Conservation (phyloP, 306 rosid genomes). For the Urtica urens region DNA sequence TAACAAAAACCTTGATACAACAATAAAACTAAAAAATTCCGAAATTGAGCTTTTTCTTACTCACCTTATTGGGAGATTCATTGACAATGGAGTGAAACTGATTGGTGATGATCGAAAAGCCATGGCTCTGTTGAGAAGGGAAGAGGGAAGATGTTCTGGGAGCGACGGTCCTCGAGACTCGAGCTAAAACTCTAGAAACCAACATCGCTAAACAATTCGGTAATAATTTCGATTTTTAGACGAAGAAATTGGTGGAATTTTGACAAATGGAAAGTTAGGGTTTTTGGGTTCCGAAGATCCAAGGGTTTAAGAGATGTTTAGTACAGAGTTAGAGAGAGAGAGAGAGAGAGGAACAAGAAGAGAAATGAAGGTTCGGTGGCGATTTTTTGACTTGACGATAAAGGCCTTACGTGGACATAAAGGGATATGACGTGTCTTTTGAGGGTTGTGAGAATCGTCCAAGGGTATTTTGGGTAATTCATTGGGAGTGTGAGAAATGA, state of each 20-base stretch:
- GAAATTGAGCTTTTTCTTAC: not conserved
- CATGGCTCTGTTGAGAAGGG: constrained; percentile 32
- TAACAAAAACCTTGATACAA: constrained; percentile 51
- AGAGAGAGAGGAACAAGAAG: not conserved
- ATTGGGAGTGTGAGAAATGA: too few species aligned
- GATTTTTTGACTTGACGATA: too few species aligned
- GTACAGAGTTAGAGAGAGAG: constrained; percentile 12
- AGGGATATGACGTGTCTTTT: too few species aligned
- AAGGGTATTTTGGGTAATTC: too few species aligned
- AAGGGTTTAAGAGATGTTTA: not conserved
- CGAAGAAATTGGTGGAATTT: not conserved
- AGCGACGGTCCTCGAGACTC: constrained; percentile 31
- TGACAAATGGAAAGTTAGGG: too few species aligned
- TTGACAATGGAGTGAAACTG: constrained; percentile 36
- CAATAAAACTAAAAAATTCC: not conserved
- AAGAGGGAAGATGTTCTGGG: constrained; percentile 33
- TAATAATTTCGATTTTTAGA: too few species aligned
- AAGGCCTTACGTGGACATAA: too few species aligned
- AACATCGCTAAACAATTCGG: constrained; percentile 33
- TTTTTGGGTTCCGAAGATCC: not conserved
- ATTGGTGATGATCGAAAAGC: constrained; percentile 23
- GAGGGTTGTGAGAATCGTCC: too few species aligned
- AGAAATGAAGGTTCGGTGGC: not conserved
- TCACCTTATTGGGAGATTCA: constrained; percentile 40
- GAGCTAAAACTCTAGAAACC: constrained; percentile 32